A percentile compares a stretch with the other conserved stretches of the same genome.
Evolutionary conservation across 1,284 basidiomycete genomes (phyloP).

Genomic region (Leccinum insolens): DNA sequence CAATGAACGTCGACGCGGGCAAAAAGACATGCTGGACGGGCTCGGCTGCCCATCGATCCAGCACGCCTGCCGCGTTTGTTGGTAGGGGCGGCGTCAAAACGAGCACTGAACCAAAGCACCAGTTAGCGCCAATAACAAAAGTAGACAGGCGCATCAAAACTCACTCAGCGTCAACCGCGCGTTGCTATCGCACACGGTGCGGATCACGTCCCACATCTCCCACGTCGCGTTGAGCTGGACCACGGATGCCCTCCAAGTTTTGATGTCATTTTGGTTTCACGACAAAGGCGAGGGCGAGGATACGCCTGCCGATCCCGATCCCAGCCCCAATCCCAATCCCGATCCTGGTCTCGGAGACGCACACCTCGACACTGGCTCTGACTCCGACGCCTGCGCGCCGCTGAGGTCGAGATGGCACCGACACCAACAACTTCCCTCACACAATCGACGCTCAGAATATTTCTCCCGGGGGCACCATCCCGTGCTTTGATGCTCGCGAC

Average conservation of each 20-base stretch:
- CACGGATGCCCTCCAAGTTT: conserved; percentile 41
- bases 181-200: conserved; percentile 88
- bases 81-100: conserved; percentile 90
- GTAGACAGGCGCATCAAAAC: conserved; percentile 46
- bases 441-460: conserved; percentile 82
- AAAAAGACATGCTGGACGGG: conserved; percentile 84
- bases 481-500: conserved; percentile 70
- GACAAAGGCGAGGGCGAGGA: conserved; percentile 1
- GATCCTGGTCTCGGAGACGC: conserved; percentile 33
- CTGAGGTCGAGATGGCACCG: conserved; percentile 45
- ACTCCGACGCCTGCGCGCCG: conserved; percentile 9
- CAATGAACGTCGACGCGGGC: conserved; percentile 90
- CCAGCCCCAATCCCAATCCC: neutral
- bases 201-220: conserved; percentile 98
- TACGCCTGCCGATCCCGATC: neutral
- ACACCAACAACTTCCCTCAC: conserved; percentile 69
- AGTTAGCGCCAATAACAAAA: conserved; percentile 4
- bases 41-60: conserved; percentile 91
- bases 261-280: conserved; percentile 18
- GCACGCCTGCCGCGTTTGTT: conserved; percentile 58
- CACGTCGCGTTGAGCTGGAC: conserved; percentile 83
- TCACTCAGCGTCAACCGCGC: conserved; percentile 84
- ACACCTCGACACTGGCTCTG: conserved; percentile 19
- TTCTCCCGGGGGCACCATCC: conserved; percentile 48
- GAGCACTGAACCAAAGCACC: conserved; percentile 58